Percentiles rank a stretch among this genome's conserved stretches.
These are phyloP conservation scores for Trichoderma sp. DNA, from an alignment of 2,329 filamentous ascomycete genomes.

Conservation along the genomic window DNA sequence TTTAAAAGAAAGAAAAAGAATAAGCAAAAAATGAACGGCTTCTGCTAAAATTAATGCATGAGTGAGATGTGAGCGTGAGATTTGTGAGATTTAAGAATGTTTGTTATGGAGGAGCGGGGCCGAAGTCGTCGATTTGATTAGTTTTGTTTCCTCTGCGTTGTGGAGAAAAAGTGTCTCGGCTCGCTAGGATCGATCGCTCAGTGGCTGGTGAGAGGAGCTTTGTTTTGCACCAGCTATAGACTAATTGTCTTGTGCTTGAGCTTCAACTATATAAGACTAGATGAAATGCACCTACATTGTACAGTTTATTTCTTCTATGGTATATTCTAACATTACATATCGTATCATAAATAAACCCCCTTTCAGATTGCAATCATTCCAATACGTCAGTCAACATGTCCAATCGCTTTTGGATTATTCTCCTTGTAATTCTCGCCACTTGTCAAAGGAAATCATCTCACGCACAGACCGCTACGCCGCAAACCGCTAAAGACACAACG, in stretches of 20 bases:
- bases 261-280: background rate
- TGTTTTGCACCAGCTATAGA: background rate
- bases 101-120: background rate
- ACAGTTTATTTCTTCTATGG: conserved; percentile 16
- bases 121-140: background rate
- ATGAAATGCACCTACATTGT: background rate
- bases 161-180: conserved; percentile 1
- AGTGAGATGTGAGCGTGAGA: conserved; percentile 7
- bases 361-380: background rate
- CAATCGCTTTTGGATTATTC: background rate
- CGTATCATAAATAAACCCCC: background rate
- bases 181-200: background rate
- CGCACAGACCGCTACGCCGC: background rate
- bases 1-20: no score
- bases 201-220: background rate
- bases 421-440: background rate
- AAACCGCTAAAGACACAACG: background rate
- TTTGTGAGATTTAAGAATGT: conserved; percentile 20
- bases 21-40: background rate
- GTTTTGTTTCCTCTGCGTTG: background rate
- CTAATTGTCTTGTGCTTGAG: background rate
- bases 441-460: conserved; percentile 8
- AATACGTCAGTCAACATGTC: background rate
- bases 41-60: background rate
- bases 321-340: conserved; percentile 15